Evolutionary conservation across 108 stramenopile species (phyloP).

Genomic region (Schizochytrium sp.): DNA sequence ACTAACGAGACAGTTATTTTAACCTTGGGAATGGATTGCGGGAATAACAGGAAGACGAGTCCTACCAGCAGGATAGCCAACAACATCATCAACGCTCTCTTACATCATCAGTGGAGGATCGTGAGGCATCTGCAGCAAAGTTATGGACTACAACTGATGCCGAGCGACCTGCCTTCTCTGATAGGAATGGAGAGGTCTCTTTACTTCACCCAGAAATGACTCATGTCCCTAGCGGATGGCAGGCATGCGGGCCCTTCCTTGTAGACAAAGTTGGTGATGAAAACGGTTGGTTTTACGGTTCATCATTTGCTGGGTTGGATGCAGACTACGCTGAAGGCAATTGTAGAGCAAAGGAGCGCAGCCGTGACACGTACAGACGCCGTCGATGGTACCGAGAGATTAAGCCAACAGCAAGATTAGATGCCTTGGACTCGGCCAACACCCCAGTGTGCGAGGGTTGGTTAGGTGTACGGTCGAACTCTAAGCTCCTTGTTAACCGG

Average conservation of each 20-base stretch:
- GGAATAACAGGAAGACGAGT: too few relatives aligned
- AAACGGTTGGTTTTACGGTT: background rate
- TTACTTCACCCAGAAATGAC: background rate
- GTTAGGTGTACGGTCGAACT: too few relatives aligned
- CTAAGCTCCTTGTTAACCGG: too few relatives aligned
- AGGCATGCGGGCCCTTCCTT: background rate
- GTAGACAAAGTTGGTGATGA: background rate
- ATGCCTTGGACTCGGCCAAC: too few relatives aligned
- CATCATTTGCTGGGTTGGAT: background rate
- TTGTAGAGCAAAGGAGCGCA: background rate
- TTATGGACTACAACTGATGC: background rate
- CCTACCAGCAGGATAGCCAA: too few relatives aligned
- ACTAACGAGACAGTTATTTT: too few relatives aligned
- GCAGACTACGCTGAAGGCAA: constrained; percentile 9
- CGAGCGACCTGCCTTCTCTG: background rate
- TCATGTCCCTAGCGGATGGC: background rate
- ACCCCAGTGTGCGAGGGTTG: too few relatives aligned
- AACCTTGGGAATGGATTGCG: too few relatives aligned
- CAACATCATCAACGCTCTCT: too few relatives aligned
- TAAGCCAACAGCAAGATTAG: background rate
- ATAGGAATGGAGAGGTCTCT: background rate
- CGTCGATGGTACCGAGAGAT: constrained; percentile 36
- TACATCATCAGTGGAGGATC: background rate
- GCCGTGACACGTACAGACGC: background rate
- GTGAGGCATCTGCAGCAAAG: background rate